Evolutionary conservation across 1,139 yeast species (phyloP), one percentile per base, ranked within the genome.

Genomic region (Kluyveromyces sp.): DNA sequence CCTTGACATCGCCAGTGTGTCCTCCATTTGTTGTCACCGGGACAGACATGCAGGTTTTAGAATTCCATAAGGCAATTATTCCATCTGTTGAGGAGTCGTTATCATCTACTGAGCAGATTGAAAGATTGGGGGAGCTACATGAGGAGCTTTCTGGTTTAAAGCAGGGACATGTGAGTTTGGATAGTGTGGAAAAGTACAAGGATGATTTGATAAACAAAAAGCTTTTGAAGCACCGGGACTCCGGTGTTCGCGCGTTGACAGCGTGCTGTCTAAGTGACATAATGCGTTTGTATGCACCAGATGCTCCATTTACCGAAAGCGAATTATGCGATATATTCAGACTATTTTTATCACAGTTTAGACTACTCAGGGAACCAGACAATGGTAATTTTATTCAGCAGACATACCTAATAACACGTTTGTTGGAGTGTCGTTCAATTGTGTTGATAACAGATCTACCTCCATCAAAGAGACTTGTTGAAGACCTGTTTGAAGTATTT

Each of bases 181-280:
- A 56, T 8, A 65, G 75, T 0, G 58, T 80, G 33, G 68, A 74
- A 30, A 49, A 53, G 4, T 64, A 81, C 16, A 74, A 77, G 45
- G 62, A 66, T 26, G 80, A 78, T 41, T 67, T 88, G 38, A 69
- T 75, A 4, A 75, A 76, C 52, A 73, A 73, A 47, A 83, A 80
- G 53, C 65, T 86, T 17, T 51, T 84, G 8, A 70, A 67, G 33
- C 83, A 83, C 56, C 68, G 77, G 42, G 87, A 86, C 55, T 52
- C 64, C 3, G 94, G 94, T 3, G 80, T 88, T 3, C 83, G 80
- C 52, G 80, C 89, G 0, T 77, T 72, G 48, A 74, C 75, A 2
- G 80, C 94, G 15, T 83, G 95, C 56, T 80, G 94, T 49, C 54
- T 88, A 9, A 74, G 89, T 3, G 95, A 88, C 60, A 69, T 89